Base-by-base conservation (phyloP, 768 basidiomycete genomes). In the Candolleomyces eurysporus region DNA sequence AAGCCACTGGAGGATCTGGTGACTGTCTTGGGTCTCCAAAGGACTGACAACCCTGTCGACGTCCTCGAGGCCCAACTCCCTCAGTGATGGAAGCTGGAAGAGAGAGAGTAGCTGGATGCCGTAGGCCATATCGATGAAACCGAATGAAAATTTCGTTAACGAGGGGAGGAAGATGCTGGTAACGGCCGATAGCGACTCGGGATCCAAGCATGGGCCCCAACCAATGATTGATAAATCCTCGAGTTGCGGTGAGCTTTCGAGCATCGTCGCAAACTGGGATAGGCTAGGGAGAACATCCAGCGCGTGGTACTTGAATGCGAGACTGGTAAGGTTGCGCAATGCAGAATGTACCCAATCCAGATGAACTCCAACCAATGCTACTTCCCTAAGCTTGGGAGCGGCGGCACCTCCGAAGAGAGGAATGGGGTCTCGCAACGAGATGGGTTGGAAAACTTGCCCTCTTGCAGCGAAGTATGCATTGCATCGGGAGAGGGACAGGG, bases 281-380 rank as follows among this genome's bases (percentile, higher is more conserved):
- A 84, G 64, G 5, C 76, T 77, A 1, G 86, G 86, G 73, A 81
- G 79, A n/a, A 87, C 83, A 45, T 85, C 81, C 43, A 66, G 73
- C 1, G 86, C 79, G 17, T 85, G 84, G 64, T 83, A 88, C 63
- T 78, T 83, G 65, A 87, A 72, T 63, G 84, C 81, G 40, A 87
- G 72, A 30, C 71, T 74, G 19, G 73, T 72, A 16, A 88, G 78
- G 60, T 78, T 76, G 6, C 64, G 66, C 54, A 86, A 70, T 11
- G 75, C 66, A 7, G 77, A 76, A 11, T 58, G 65, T 2, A 70
- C 49, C 86, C 86, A 88, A 57, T 85, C 78, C 54, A 87, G 68
- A 64, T 87, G 86, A 17, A 86, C 85, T 0, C 86, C 86, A 2
- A 80, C 77, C 6, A 88, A 72, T 1, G 78, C 74, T 7, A 87